Evolutionary conservation across 176 grass and related monocot species (phyloP).

Genomic region (Triticum dicoccoides): DNA sequence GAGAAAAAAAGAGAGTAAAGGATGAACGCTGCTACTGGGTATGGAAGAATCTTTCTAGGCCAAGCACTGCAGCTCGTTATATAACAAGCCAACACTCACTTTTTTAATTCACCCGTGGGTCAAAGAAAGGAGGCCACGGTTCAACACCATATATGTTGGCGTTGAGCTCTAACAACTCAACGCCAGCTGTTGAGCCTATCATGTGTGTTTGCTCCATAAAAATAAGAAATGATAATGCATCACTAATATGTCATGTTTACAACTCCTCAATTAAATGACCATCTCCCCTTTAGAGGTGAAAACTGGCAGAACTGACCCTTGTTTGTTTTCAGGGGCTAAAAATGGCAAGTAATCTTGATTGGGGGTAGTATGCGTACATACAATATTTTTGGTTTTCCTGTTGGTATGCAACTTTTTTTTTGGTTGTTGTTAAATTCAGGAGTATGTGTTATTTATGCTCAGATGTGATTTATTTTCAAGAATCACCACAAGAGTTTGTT

Average conservation of each 20-base stretch:
- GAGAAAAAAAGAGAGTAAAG: not conserved
- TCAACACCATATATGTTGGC: not conserved
- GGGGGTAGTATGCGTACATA: not conserved
- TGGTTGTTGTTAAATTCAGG: too few species aligned
- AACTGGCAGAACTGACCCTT: too few species aligned
- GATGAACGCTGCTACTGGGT: not conserved
- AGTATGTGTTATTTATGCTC: too few species aligned
- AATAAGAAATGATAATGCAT: not conserved
- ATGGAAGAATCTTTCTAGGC: not conserved
- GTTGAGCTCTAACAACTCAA: not conserved
- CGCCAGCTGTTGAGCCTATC: not conserved
- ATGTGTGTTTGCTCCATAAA: not conserved
- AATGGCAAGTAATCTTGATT: not conserved
- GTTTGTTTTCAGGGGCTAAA: not conserved
- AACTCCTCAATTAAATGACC: too few species aligned
- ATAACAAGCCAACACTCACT: not conserved
- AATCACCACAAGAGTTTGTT: too few species aligned
- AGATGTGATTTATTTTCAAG: not conserved
- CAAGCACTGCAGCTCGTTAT: not conserved
- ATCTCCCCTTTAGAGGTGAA: too few species aligned
- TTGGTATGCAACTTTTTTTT: too few species aligned
- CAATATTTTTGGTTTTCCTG: too few species aligned
- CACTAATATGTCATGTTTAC: too few species aligned
- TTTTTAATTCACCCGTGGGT: not conserved
- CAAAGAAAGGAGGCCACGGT: not conserved